Percentiles rank a stretch among this genome's conserved stretches.
Conservation (phyloP, 2,329 filamentous ascomycete genomes). For the Monosporascus sp. region DNA sequence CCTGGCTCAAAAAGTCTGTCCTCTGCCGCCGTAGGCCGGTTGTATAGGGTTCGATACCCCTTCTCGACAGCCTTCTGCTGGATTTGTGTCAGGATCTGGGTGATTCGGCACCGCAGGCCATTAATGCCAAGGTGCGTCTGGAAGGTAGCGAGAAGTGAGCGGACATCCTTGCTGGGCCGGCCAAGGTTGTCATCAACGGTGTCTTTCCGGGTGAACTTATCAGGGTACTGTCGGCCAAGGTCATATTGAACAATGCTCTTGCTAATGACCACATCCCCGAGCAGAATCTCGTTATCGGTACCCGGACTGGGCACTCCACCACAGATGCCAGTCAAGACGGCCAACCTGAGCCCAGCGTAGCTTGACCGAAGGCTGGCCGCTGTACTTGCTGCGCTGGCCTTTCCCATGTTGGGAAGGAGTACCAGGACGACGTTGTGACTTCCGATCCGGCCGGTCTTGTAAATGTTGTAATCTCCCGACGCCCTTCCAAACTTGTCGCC, state of each 20-base stretch:
- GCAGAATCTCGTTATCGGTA: slow-evolving; percentile 9
- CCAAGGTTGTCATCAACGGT: slow-evolving; percentile 13
- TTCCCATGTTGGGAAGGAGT: slow-evolving; percentile 22
- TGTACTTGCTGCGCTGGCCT: slow-evolving; percentile 12
- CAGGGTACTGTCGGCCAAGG: slow-evolving; percentile 18
- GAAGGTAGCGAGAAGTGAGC: slow-evolving; percentile 21
- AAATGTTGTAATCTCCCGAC: slow-evolving; percentile 20
- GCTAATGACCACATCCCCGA: slow-evolving; percentile 24
- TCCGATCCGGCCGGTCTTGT: slow-evolving; percentile 21
- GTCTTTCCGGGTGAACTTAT: slow-evolving; percentile 15
- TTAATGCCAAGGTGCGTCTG: slow-evolving; percentile 12
- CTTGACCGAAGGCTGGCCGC: slow-evolving; percentile 6
- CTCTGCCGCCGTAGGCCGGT: too few relatives aligned
- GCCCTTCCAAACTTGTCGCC: slow-evolving; percentile 13
- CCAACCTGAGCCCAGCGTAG: slow-evolving; percentile 11
- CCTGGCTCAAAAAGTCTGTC: too few relatives aligned
- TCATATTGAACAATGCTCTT: slow-evolving; percentile 23
- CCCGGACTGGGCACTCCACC: slow-evolving; percentile 13
- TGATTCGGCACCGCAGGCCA: slow-evolving; percentile 2
- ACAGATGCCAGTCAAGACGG: slow-evolving; percentile 14
- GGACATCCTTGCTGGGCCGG: slow-evolving; percentile 15
- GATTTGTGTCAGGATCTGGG: slow-evolving; percentile 2
- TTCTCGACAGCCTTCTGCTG: too few relatives aligned
- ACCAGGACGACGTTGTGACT: slow-evolving; percentile 23
- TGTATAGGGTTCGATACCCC: too few relatives aligned